phyloP scores from a whole-genome alignment of 1,284 basidiomycete species.

The Phlebopus sp. region DNA sequence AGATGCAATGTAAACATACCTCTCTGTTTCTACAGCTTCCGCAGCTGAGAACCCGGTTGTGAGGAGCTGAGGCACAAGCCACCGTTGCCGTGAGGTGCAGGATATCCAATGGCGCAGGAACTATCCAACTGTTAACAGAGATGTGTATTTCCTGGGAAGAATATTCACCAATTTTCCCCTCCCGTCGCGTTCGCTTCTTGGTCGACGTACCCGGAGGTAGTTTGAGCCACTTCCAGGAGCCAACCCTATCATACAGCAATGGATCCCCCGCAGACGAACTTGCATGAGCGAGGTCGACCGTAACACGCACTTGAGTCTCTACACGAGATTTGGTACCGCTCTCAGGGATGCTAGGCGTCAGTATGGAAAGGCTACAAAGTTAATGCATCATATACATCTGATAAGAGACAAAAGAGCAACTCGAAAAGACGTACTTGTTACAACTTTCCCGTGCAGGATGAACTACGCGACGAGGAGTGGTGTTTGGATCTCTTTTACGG shows the following conservation, averaged over 20 bases:
- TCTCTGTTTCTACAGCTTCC: constrained; percentile 83
- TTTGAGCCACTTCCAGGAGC: constrained; percentile 81
- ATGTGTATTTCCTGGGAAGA: constrained; percentile 7
- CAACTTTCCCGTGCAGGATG: constrained; percentile 70
- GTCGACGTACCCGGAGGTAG: constrained; percentile 78
- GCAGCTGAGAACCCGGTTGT: constrained; percentile 78
- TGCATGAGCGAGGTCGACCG: constrained; percentile 70
- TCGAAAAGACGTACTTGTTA: constrained; percentile 55
- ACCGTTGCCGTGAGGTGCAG: constrained; percentile 68
- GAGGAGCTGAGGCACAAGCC: constrained; percentile 75
- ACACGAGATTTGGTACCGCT: constrained; percentile 90
- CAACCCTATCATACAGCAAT: constrained; percentile 67
- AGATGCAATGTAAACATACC: constrained; percentile 40
- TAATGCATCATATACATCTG: not conserved
- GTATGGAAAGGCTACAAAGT: constrained; percentile 59
- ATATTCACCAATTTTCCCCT: constrained; percentile 74
- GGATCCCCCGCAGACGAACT: constrained; percentile 58
- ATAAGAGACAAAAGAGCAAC: constrained; percentile 20
- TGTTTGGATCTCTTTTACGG: constrained; percentile 50
- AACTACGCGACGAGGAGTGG: constrained; percentile 54
- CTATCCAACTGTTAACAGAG: constrained; percentile 39
- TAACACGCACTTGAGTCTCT: constrained; percentile 87
- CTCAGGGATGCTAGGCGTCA: constrained; percentile 82
- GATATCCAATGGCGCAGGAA: constrained; percentile 69
- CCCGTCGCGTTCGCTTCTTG: constrained; percentile 80